Percentiles rank a stretch among this genome's conserved stretches.
Conservation (phyloP, 1,284 basidiomycete genomes). For the Ustilago lituana region DNA sequence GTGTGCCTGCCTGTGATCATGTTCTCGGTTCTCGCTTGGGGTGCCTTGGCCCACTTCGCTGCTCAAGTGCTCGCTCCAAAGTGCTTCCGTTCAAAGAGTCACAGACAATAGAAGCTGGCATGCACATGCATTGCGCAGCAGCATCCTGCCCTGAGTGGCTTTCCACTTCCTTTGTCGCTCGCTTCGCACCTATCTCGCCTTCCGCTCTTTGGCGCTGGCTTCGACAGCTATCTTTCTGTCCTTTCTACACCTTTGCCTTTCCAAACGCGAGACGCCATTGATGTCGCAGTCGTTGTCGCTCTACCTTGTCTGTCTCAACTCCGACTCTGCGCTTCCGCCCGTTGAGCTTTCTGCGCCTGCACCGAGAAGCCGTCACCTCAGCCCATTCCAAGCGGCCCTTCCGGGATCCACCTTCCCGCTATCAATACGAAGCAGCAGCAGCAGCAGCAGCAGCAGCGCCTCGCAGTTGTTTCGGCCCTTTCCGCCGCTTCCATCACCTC, state of each 20-base stretch:
- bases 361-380: conserved; percentile 1
- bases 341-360: conserved; percentile 1
- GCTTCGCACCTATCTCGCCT: neutral
- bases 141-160: conserved; percentile 2
- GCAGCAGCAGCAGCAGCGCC: no score
- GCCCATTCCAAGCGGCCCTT: no score
- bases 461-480: no score
- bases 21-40: neutral
- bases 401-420: no score
- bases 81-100: neutral
- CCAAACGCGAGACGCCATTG: neutral
- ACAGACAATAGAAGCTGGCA: conserved; percentile 11
- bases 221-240: no score
- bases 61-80: neutral
- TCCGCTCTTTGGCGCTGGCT: neutral
- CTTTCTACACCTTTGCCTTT: neutral
- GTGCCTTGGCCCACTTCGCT: no score
- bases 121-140: conserved; percentile 15
- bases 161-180: neutral
- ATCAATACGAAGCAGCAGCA: no score
- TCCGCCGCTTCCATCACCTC: neutral
- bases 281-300: neutral
- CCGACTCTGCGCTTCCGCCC: conserved; percentile 8
- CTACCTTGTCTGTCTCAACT: conserved; percentile 1
- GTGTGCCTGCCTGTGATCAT: neutral